Evolutionary conservation across 305 asterid genomes (phyloP).

Genomic region (Rubia balearica): DNA sequence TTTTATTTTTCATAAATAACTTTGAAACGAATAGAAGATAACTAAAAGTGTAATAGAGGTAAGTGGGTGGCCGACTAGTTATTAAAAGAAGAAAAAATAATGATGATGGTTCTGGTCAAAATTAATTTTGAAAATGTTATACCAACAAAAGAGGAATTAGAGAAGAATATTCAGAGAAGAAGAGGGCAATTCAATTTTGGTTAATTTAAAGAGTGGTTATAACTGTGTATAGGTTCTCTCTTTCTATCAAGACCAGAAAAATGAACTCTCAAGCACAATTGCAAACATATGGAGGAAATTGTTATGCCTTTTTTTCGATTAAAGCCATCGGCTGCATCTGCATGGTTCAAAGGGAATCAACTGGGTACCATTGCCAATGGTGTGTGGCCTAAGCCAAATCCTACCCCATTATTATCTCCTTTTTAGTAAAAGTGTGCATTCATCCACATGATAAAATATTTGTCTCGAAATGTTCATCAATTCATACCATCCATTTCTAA

Average conservation of each 20-base stretch:
- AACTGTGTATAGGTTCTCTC: neutral
- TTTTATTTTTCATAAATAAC: too few species aligned
- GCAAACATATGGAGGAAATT: neutral
- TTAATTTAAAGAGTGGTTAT: neutral
- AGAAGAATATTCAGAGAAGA: neutral
- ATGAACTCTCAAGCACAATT: neutral
- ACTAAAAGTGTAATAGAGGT: too few species aligned
- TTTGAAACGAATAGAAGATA: too few species aligned
- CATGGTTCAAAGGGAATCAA: neutral
- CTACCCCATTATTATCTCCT: constrained; percentile 1
- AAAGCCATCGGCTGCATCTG: neutral
- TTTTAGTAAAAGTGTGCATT: neutral
- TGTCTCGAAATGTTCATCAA: constrained; percentile 1
- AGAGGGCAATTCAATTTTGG: neutral
- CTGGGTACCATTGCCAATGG: neutral
- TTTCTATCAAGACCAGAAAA: neutral
- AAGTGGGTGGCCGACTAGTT: too few species aligned
- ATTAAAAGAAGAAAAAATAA: too few species aligned
- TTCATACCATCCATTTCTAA: constrained; percentile 5
- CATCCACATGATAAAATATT: neutral
- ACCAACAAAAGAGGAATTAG: too few species aligned
- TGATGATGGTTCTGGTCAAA: too few species aligned
- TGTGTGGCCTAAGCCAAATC: neutral
- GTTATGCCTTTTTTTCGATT: neutral
- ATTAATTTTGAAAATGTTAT: too few species aligned